Evolutionary conservation across 495 filamentous ascomycete species (phyloP), one percentile per base, ranked within the genome.

Genomic region (Tuber aestivum): DNA sequence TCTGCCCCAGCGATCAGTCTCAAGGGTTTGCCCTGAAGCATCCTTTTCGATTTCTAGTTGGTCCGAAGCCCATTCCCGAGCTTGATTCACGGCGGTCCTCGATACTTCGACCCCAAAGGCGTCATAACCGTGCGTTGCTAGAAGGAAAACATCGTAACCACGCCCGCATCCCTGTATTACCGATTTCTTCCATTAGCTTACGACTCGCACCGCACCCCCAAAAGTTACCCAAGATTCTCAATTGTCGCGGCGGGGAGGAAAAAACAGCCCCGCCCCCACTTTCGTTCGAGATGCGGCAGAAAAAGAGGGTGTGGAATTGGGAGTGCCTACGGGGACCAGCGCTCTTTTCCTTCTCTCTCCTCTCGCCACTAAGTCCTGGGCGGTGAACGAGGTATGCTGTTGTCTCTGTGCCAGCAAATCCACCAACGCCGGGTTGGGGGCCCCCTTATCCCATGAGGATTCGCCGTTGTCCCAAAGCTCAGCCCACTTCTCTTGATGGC

Each of bases 361-460:
- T 23, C 79, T 41, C 3, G 74, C 77, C 18, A 76, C 74, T 50
- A 65, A 35, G 41, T 79, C 70, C n/a, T 74, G 77, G 23, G 72
- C 71, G n/a, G 41, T 44, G 27, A 76, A 76, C 41, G 78, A 80
- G 37, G 70, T 71, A 71, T 75, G 38, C n/a, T 27, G 72, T 65
- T 78, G 77, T 71, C 84, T 85, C 37, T 87, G 80, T n/a, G 83
- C 81, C 65, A 92, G 83, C 9, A 85, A 80, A 82, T 91, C 91
- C 70, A 86, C 84, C 23, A 92, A 83, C 3, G 90, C 91, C 23
- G 90, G 90, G 76, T 87, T 90, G 41, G 90, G 86, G 71, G 81
- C 79, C n/a, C 89, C 89, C 35, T 84, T 83, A 75, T 92, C 90
- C 89, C 89, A 91, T 21, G 88, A 88, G 79, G 85, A 86, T 65